These are phyloP conservation scores for Penicillium canescens DNA, from an alignment of 495 filamentous ascomycete genomes.

Conservation along the genomic window DNA sequence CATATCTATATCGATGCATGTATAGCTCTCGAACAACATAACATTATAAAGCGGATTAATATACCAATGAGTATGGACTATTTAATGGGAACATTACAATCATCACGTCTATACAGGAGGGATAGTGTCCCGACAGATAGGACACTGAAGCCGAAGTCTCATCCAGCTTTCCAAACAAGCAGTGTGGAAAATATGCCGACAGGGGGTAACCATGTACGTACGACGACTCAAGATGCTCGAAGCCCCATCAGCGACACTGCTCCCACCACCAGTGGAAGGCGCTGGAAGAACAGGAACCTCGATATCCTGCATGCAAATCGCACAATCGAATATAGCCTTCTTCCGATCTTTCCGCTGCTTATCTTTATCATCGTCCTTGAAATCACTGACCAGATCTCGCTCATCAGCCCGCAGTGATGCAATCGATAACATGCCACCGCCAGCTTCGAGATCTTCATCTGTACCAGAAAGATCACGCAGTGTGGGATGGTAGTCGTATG, in stretches of 20 bases:
- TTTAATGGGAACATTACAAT: conserved; percentile 3
- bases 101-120: conserved; percentile 64
- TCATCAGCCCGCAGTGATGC: conserved; percentile 55
- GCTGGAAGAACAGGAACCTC: conserved; percentile 79
- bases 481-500: conserved; percentile 94
- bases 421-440: conserved; percentile 67
- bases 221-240: conserved; percentile 73
- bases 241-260: conserved; percentile 57
- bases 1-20: not conserved
- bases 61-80: not conserved
- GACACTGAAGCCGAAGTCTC: conserved; percentile 87
- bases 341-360: conserved; percentile 47
- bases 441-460: conserved; percentile 69
- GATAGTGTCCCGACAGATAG: conserved; percentile 88
- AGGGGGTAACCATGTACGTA: conserved; percentile 95
- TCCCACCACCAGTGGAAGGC: conserved; percentile 45
- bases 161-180: conserved; percentile 95
- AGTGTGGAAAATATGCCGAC: conserved; percentile 94
- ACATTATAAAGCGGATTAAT: not conserved
- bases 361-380: conserved; percentile 41
- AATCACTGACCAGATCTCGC: conserved; percentile 37
- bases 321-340: conserved; percentile 78
- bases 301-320: conserved; percentile 89
- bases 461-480: conserved; percentile 61
- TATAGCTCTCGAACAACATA: not conserved